Base-by-base conservation (phyloP, 441 rosid species). In the Geranium incanum region DNA sequence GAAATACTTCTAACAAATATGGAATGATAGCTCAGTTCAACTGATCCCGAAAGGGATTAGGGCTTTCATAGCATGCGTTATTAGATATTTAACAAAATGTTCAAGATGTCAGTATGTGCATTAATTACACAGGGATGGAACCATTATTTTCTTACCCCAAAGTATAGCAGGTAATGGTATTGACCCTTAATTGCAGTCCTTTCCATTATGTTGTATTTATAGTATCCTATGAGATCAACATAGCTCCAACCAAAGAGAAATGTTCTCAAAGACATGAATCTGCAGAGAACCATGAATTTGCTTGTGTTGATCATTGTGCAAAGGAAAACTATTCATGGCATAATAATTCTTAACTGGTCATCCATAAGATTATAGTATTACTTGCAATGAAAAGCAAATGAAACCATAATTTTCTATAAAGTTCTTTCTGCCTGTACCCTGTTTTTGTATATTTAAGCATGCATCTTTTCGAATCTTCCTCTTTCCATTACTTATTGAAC, bases 401-500 rank as follows among this genome's bases (percentile, higher is more conserved):
- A 23, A 60, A 18, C 60, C 13, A 18, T 60, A 64, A 21, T 75
- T 62, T 68, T 50, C 37, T 43, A 33, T 38, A 33, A 9, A 45
- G 19, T 23, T 69, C 23, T 37, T 72, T 9, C 19, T 36, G 23
- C 6, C 15, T 68, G 70, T 39, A 69, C 16, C 39, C 72, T 60
- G 5, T 16, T 36, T 8, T 23, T 64, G n/a, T 36, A 39, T 45
- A 23, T 39, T 67, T 23, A 4, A 28, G 16, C 66, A 6, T 41
- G 48, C 65, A 57, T 6, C 5, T 69, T 5, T 11, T 18, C 3
- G 67, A 72, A 16, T 57, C 66, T 67, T 66, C 19, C 59, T 70
- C 70, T 75, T 74, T n/a, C 45, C 18, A 36, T 57, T 72, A 68
- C 72, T 43, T 57, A 1, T 50, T 75, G 71, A 63, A 64, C 45